phyloP scores from a whole-genome alignment of 2,329 filamentous ascomycete species.

The Diaporthe australafricana region DNA sequence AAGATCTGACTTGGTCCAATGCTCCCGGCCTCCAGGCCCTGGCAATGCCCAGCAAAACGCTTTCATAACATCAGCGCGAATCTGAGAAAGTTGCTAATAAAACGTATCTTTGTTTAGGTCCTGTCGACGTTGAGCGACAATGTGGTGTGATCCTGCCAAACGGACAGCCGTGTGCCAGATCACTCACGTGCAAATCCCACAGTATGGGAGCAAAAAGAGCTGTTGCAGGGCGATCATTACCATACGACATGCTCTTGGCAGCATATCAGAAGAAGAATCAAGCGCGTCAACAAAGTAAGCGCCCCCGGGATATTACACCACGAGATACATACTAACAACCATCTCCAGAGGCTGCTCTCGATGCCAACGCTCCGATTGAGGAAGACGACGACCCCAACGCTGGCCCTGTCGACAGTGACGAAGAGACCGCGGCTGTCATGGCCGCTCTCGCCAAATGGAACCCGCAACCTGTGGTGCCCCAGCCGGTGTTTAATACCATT shows the following conservation, averaged over 20 bases:
- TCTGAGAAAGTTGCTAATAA: not conserved
- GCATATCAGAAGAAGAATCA: constrained; percentile 98
- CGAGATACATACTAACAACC: not conserved
- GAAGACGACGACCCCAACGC: constrained; percentile 86
- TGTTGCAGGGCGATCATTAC: constrained; percentile 86
- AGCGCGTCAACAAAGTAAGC: constrained; percentile 92
- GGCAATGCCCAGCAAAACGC: not conserved
- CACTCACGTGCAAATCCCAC: constrained; percentile 93
- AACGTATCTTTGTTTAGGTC: constrained; percentile 60
- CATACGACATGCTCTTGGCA: constrained; percentile 91
- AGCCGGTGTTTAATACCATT: constrained; percentile 71
- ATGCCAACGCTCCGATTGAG: constrained; percentile 90
- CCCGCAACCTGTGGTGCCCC: constrained; percentile 81
- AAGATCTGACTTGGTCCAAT: not conserved
- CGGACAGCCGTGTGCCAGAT: constrained; percentile 87
- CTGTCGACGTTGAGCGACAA: constrained; percentile 93
- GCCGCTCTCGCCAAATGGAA: constrained; percentile 79
- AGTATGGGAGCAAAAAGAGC: constrained; percentile 94
- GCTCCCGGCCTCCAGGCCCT: not conserved
- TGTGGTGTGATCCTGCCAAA: constrained; percentile 90
- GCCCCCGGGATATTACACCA: not conserved
- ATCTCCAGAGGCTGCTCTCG: constrained; percentile 84
- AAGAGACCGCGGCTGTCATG: constrained; percentile 93
- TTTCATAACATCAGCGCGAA: no score
- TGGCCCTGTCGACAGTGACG: constrained; percentile 90